Evolutionary conservation across 192 early-diverging fungal species (phyloP).

Genomic region (Coemansia sp.): DNA sequence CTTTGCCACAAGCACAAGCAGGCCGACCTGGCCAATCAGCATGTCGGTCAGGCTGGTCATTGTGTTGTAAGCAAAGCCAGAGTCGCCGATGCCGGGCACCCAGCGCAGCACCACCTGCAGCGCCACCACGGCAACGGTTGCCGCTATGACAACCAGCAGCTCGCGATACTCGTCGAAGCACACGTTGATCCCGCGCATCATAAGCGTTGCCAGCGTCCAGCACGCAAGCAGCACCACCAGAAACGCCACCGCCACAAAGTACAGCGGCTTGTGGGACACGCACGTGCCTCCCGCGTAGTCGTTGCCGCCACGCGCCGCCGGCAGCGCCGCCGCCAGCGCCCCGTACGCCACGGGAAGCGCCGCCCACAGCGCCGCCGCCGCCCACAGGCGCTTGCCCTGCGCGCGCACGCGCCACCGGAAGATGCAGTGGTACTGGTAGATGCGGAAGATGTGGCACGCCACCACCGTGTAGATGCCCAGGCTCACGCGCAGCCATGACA

Average conservation of each 20-base stretch:
- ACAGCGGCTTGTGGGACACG: constrained; percentile 28
- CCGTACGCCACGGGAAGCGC: constrained; percentile 26
- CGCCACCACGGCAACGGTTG: constrained; percentile 18
- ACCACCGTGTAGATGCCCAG: constrained; percentile 39
- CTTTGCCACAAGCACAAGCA: constrained; percentile 20
- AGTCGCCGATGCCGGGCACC: constrained; percentile 32
- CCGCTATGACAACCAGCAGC: constrained; percentile 22
- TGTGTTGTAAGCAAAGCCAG: constrained; percentile 36
- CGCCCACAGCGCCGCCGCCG: constrained; percentile 14
- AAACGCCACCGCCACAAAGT: constrained; percentile 36
- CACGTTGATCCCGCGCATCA: constrained; percentile 26
- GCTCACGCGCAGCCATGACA: constrained; percentile 51
- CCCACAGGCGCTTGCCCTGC: constrained; percentile 24
- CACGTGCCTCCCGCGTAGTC: constrained; percentile 22
- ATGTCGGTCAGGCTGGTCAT: constrained; percentile 38
- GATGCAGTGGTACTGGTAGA: constrained; percentile 48
- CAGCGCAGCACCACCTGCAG: constrained; percentile 43
- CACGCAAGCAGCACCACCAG: constrained; percentile 15
- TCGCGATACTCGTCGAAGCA: constrained; percentile 48
- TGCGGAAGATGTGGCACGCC: constrained; percentile 30
- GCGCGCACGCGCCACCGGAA: constrained; percentile 35
- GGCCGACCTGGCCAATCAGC: constrained; percentile 26
- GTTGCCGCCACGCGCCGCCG: constrained; percentile 13
- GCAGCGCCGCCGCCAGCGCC: constrained; percentile 28
- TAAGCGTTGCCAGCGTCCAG: constrained; percentile 28